Base-by-base conservation (phyloP, 2,329 filamentous ascomycete genomes). In the Corinectria fuckeliana region DNA sequence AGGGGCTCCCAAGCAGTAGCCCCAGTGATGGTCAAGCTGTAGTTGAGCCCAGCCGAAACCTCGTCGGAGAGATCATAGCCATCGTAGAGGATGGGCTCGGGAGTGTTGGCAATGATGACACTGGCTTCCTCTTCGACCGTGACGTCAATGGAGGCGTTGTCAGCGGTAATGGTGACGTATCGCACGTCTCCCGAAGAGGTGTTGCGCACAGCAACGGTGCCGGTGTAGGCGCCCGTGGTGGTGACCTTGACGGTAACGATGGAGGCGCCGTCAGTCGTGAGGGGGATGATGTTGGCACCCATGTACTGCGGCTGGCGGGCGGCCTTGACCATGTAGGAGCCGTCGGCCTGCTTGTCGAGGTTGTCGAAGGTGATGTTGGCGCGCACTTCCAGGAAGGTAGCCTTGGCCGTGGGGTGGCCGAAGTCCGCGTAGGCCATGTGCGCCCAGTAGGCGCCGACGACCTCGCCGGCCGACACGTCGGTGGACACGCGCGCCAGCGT, bases 361-460 rank as follows among this genome's bases (percentile, higher is more conserved):
- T 79, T 80, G 52, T 74, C 73, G 36, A 78, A 82, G 65, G 78
- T 79, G 51, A 82, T 64, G 14, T 61, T 61, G 2, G 62, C 61
- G 10, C 75, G 72, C 62, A 79, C 72, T 26, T 57, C 57, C 3
- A 74, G 64, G 70, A 80, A 82, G 38, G 73, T 58, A 1, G 74
- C 65, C 18, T 76, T 74, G 0, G 78, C 79, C 7, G 74, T 74
- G 1, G 72, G 58, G 63, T 83, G 79, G 11, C 78, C 80, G 28
- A 83, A 81, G 41, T 84, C 81, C 10, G 79, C 79, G 60, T 79
- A 82, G 4, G 81, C 81, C 82, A 84, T 84, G 58, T 77, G 77
- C 2, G 81, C 81, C 81, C 81, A 83, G 71, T 84, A 84, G 14
- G 74, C 71, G 3, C 76, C 81, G 7, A 84, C 77, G 8, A 84